phyloP scores from a whole-genome alignment of 2,329 filamentous ascomycete species.

The Delphinella strobiligena region DNA sequence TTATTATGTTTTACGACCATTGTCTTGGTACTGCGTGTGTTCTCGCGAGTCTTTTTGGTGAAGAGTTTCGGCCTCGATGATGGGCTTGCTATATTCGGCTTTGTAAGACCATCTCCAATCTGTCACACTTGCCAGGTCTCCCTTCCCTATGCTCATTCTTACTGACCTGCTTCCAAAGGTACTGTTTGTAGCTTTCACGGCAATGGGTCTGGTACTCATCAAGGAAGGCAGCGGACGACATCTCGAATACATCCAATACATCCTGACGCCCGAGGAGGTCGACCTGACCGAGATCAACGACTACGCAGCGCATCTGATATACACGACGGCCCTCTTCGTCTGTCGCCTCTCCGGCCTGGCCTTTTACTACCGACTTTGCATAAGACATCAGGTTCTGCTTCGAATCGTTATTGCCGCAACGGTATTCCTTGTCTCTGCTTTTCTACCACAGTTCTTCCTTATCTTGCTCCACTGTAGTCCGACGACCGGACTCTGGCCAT shows the following conservation, averaged over 20 bases:
- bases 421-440: constrained; percentile 29
- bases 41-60: constrained; percentile 26
- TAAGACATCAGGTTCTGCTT: constrained; percentile 24
- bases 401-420: constrained; percentile 23
- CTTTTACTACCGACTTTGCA: constrained; percentile 38
- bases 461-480: constrained; percentile 41
- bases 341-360: constrained; percentile 42
- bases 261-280: constrained; percentile 30
- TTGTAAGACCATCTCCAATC: too few species aligned
- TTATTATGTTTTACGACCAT: constrained; percentile 24
- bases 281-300: constrained; percentile 36
- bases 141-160: too few species aligned
- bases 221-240: constrained; percentile 37
- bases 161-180: too few species aligned
- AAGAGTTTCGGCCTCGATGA: constrained; percentile 29
- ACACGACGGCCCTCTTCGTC: constrained; percentile 37
- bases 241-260: constrained; percentile 35
- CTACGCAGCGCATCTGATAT: constrained; percentile 40
- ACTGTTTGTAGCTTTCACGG: constrained; percentile 31
- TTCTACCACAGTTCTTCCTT: constrained; percentile 37
- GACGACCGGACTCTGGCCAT: constrained; percentile 41
- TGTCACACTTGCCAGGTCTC: too few species aligned
- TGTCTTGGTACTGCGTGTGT: constrained; percentile 24
- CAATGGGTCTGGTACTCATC: constrained; percentile 33
- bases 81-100: constrained; percentile 22